Conservation (phyloP, 352 stramenopile species). For the Pythium rishiriense region DNA sequence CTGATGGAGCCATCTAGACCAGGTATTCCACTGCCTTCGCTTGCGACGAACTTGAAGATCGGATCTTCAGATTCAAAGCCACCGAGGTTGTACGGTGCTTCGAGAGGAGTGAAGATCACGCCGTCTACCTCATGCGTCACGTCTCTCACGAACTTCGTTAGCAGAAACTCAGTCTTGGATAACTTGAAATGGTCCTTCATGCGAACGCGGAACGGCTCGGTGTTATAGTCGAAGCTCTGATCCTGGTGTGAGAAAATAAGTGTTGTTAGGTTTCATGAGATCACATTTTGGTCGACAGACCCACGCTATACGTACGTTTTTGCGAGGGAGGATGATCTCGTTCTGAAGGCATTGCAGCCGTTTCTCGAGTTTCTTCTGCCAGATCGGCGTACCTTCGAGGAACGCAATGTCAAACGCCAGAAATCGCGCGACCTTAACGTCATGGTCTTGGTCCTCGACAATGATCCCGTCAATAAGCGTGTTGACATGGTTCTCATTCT, state of each 20-base stretch:
- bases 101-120: slow-evolving; percentile 84
- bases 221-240: slow-evolving; percentile 69
- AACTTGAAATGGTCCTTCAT: slow-evolving; percentile 91
- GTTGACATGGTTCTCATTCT: slow-evolving; percentile 74
- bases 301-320: slow-evolving; percentile 59
- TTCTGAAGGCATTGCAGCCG: slow-evolving; percentile 87
- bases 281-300: not conserved
- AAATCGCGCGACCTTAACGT: slow-evolving; percentile 72
- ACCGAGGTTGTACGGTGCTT: slow-evolving; percentile 83
- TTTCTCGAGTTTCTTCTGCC: slow-evolving; percentile 89
- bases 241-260: slow-evolving; percentile 38
- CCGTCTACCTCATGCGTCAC: slow-evolving; percentile 87
- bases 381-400: slow-evolving; percentile 74
- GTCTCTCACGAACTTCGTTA: slow-evolving; percentile 85
- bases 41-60: slow-evolving; percentile 90
- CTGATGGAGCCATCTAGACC: slow-evolving; percentile 84
- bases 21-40: slow-evolving; percentile 76
- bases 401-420: slow-evolving; percentile 85
- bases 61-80: slow-evolving; percentile 83
- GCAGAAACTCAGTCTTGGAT: slow-evolving; percentile 82
- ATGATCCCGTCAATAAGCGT: slow-evolving; percentile 86
- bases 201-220: slow-evolving; percentile 85
- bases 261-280: not conserved
- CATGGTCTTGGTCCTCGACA: slow-evolving; percentile 83
- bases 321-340: slow-evolving; percentile 85